These are phyloP conservation scores for Elaeagnus macrophylla DNA, from an alignment of 306 rosid genomes.

Conservation along the genomic window DNA sequence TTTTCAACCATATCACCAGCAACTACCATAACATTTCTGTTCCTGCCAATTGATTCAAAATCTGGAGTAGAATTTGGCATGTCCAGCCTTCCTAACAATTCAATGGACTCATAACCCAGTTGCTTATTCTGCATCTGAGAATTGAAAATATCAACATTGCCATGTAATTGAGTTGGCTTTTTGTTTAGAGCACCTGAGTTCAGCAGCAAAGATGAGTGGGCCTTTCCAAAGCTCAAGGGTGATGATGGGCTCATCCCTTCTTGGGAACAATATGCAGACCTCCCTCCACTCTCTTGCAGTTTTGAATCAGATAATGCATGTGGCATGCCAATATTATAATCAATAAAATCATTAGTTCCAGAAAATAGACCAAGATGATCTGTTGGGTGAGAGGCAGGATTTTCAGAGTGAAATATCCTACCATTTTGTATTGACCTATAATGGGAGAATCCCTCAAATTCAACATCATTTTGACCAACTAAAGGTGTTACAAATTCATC, in stretches of 20 bases:
- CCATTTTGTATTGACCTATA: slow-evolving; percentile 32
- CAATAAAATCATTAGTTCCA: slow-evolving; percentile 24
- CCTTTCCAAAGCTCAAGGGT: slow-evolving; percentile 39
- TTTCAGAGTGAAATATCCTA: slow-evolving; percentile 25
- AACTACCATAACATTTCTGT: slow-evolving; percentile 20
- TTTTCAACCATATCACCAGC: slow-evolving; percentile 21
- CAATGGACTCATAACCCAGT: slow-evolving; percentile 29
- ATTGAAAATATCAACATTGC: slow-evolving; percentile 21
- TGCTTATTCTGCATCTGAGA: slow-evolving; percentile 32
- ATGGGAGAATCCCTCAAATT: slow-evolving; percentile 23
- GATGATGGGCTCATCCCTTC: slow-evolving; percentile 36
- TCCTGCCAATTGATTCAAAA: slow-evolving; percentile 25
- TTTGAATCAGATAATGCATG: slow-evolving; percentile 70
- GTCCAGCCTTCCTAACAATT: slow-evolving; percentile 30
- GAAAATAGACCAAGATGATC: slow-evolving; percentile 24
- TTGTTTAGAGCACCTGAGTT: slow-evolving; percentile 30
- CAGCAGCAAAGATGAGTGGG: slow-evolving; percentile 31
- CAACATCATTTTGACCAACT: slow-evolving; percentile 22
- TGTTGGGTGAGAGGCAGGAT: slow-evolving; percentile 24
- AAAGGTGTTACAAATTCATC: slow-evolving; percentile 17
- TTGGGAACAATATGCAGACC: slow-evolving; percentile 44
- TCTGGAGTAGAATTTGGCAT: slow-evolving; percentile 30
- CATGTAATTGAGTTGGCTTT: slow-evolving; percentile 26
- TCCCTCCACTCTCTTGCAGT: slow-evolving; percentile 46
- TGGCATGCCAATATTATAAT: slow-evolving; percentile 33